These are phyloP conservation scores for Przewalskia tangutica DNA, from an alignment of 257 asterid species.

Conservation along the genomic window DNA sequence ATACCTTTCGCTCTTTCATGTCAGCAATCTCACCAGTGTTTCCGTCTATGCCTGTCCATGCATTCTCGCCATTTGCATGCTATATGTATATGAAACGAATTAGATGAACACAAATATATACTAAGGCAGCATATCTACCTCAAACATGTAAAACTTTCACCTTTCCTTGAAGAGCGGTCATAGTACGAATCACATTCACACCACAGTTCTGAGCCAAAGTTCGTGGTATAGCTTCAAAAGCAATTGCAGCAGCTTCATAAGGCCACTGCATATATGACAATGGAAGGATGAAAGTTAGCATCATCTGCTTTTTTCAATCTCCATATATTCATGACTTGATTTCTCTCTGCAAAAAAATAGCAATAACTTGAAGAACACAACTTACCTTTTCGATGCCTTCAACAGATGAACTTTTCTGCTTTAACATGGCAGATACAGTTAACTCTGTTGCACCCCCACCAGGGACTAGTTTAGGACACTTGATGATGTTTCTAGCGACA, in stretches of 20 bases:
- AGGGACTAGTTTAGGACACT: conserved; percentile 91
- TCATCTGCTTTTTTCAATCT: neutral
- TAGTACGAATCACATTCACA: conserved; percentile 81
- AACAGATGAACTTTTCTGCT: conserved; percentile 80
- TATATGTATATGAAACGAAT: conserved; percentile 8
- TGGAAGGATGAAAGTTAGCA: neutral
- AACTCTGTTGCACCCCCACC: conserved; percentile 98
- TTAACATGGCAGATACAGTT: conserved; percentile 83
- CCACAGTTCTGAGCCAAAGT: conserved; percentile 98
- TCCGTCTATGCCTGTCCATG: conserved; percentile 95
- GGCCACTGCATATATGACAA: conserved; percentile 61
- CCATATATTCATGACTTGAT: neutral
- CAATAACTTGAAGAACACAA: neutral
- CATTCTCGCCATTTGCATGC: conserved; percentile 97
- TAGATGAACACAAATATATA: neutral
- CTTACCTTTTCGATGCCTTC: conserved; percentile 91
- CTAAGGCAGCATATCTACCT: neutral
- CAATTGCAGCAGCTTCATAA: conserved; percentile 97
- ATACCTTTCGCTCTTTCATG: conserved; percentile 88
- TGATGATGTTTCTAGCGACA: conserved; percentile 88
- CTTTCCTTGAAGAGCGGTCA: conserved; percentile 96
- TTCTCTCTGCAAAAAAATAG: neutral
- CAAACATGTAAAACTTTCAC: conserved; percentile 13
- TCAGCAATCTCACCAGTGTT: conserved; percentile 85
- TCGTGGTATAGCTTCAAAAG: conserved; percentile 96